These are phyloP conservation scores for Akanthomyces muscarius DNA, from an alignment of 2,329 filamentous ascomycete genomes.

Conservation along the genomic window DNA sequence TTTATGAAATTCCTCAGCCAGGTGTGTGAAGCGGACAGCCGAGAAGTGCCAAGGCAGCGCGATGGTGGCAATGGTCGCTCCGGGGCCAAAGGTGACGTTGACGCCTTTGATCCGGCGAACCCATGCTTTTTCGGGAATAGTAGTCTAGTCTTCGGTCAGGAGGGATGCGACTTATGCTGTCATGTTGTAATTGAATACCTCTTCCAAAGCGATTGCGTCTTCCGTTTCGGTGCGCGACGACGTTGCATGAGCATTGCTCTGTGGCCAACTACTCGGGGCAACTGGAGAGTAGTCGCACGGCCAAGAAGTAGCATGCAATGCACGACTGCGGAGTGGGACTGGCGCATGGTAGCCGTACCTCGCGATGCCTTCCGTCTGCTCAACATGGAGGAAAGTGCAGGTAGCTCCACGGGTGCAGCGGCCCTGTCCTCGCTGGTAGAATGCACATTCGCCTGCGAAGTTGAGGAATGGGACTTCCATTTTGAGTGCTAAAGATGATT, in stretches of 20 bases:
- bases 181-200: not conserved
- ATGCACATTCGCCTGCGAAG: not conserved
- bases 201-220: not conserved
- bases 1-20: not conserved
- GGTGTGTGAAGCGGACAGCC: not conserved
- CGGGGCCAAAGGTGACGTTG: conserved; percentile 11
- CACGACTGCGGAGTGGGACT: not conserved
- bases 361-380: not conserved
- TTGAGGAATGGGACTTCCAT: not conserved
- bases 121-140: not conserved
- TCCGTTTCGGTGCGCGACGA: not conserved
- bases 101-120: conserved; percentile 10
- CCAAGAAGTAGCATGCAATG: not conserved
- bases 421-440: not conserved
- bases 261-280: not conserved
- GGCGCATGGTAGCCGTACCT: not conserved
- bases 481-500: not conserved
- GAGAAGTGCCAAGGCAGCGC: conserved; percentile 4
- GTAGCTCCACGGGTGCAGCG: not conserved
- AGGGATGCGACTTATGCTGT: not conserved
- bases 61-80: conserved; percentile 3
- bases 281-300: not conserved
- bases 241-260: not conserved
- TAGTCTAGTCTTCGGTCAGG: not conserved
- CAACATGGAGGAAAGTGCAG: not conserved